These are phyloP conservation scores for Rhypophila decipiens DNA, from an alignment of 495 filamentous ascomycete genomes.

Conservation along the genomic window DNA sequence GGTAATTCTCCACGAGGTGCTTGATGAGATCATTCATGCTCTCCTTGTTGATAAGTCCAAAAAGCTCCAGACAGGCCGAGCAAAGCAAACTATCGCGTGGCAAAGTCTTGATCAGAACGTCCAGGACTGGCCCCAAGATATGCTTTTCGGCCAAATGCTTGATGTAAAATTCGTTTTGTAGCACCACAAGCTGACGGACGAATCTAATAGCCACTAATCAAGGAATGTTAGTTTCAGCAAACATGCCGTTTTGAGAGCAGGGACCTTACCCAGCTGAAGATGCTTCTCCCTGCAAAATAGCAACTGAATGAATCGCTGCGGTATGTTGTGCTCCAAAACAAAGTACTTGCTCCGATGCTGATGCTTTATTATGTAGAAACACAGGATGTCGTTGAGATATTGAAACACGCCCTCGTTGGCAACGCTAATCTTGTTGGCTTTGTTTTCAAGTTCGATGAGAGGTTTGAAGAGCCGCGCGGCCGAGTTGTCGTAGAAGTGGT, in stretches of 20 bases:
- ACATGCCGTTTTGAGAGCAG: conserved; percentile 8
- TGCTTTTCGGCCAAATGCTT: conserved; percentile 77
- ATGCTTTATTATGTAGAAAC: conserved; percentile 90
- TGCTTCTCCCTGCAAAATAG: conserved; percentile 85
- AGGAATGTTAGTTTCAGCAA: conserved; percentile 1
- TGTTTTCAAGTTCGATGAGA: conserved; percentile 70
- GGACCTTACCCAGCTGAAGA: conserved; percentile 82
- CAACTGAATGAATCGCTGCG: conserved; percentile 75
- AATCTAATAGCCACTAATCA: conserved; percentile 82
- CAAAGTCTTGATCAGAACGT: conserved; percentile 85
- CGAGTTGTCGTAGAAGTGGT: conserved; percentile 84
- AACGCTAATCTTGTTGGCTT: conserved; percentile 48
- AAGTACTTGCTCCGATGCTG: conserved; percentile 81
- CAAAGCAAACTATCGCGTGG: conserved; percentile 93
- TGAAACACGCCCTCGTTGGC: conserved; percentile 82
- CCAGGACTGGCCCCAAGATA: conserved; percentile 80
- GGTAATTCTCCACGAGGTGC: conserved; percentile 84
- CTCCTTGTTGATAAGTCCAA: conserved; percentile 83
- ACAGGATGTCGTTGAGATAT: conserved; percentile 90
- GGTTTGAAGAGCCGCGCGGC: conserved; percentile 83
- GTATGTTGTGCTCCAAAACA: conserved; percentile 72
- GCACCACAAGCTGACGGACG: conserved; percentile 77
- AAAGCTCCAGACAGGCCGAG: conserved; percentile 93
- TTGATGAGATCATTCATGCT: conserved; percentile 74
- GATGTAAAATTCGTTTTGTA: conserved; percentile 91